Evolutionary conservation across 2,329 filamentous ascomycete genomes (phyloP).

Genomic region (Penicillium sp.): DNA sequence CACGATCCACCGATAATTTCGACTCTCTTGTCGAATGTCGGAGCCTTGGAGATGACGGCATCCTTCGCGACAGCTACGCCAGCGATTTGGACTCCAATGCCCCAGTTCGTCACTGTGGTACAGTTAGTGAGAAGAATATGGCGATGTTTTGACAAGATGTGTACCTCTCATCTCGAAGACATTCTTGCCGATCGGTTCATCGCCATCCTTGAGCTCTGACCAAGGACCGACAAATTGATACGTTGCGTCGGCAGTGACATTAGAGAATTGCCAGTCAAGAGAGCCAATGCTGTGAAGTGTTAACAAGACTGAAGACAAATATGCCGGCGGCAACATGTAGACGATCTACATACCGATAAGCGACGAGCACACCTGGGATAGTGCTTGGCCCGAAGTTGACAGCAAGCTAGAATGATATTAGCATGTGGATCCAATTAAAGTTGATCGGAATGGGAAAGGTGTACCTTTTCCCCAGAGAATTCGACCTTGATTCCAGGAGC

Average conservation of each 20-base stretch:
- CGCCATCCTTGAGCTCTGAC: slow-evolving; percentile 45
- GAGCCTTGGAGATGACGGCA: slow-evolving; percentile 46
- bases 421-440: slow-evolving; percentile 1
- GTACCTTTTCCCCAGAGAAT: slow-evolving; percentile 51
- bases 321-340: background rate
- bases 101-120: slow-evolving; percentile 56
- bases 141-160: background rate
- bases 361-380: slow-evolving; percentile 50
- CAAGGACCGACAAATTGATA: slow-evolving; percentile 52
- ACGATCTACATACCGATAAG: slow-evolving; percentile 41
- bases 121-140: slow-evolving; percentile 3
- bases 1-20: slow-evolving; percentile 47
- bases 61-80: slow-evolving; percentile 49
- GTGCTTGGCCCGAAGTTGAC: slow-evolving; percentile 55
- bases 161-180: slow-evolving; percentile 53
- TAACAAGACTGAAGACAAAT: background rate
- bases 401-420: slow-evolving; percentile 38
- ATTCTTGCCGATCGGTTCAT: slow-evolving; percentile 44
- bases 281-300: slow-evolving; percentile 47
- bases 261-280: slow-evolving; percentile 59
- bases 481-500: slow-evolving; percentile 55
- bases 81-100: slow-evolving; percentile 56
- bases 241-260: slow-evolving; percentile 55
- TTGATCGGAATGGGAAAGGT: background rate
- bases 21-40: slow-evolving; percentile 36